Evolutionary conservation across 1,284 basidiomycete species (phyloP), one percentile per base, ranked within the genome.

Genomic region (Sanghuangporus weigelae): DNA sequence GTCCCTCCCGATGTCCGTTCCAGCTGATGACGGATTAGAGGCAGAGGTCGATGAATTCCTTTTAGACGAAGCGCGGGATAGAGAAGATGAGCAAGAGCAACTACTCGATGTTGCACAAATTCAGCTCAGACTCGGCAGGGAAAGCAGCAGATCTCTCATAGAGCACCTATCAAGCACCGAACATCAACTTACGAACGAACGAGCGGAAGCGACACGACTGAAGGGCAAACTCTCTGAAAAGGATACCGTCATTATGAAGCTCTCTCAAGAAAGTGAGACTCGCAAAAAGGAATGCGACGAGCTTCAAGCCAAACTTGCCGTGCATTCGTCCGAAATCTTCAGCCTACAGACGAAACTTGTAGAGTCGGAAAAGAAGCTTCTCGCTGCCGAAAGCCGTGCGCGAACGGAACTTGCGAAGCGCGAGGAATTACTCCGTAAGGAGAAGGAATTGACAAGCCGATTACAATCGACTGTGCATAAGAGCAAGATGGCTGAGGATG

Each of bases 401-500:
- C 68, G 67, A 51, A 68, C 67, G 3, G 72, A 75, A 39, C 60
- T 71, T 4, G 63, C 68, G 0, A 66, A 66, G 44, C 67, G 69
- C 10, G 71, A 75, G 58, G 73, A 75, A 19, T 63, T 56, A 0
- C 57, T 76, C 67, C 77, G 81, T 64, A 83, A 79, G 65, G 87
- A 89, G 68, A 80, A 78, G 57, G 81, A 84, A 38, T 67, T 73
- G 0, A 71, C 75, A 6, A 79, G 81, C 63, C 77, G 80, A 16
- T 71, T 89, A 50, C 78, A 79, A 0, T 70, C 72, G 12, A 77
- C 81, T 3, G 72, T 86, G 36, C 79, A 84, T 67, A 81, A 84
- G 72, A 78, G 74, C 67, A 81, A 83, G 67, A 80, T 79, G 68
- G 82, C 83, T 7, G 87, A 92, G 70, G 84, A 86, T 54, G 79